Evolutionary conservation across 2,329 filamentous ascomycete species (phyloP).

Genomic region (Sclerotinia borealis): DNA sequence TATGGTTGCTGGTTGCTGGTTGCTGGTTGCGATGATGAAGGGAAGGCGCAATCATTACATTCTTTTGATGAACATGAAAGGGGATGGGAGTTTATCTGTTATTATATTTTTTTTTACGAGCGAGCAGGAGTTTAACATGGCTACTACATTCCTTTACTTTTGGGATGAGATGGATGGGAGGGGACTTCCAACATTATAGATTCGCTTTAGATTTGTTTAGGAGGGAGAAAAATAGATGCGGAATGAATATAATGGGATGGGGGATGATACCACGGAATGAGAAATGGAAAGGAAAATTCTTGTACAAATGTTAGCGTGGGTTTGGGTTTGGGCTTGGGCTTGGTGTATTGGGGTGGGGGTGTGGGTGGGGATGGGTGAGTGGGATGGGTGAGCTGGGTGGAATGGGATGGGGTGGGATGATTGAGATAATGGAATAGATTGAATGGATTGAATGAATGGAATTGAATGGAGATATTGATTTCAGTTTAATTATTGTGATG

Average conservation of each 20-base stretch:
- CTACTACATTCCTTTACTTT: neutral
- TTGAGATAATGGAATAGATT: neutral
- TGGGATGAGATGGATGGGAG: neutral
- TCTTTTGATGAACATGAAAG: neutral
- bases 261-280: conserved; percentile 4
- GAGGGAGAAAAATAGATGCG: neutral
- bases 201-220: neutral
- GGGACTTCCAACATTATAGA: too few species aligned
- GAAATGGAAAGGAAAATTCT: neutral
- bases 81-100: neutral
- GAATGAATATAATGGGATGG: neutral
- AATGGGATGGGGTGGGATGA: neutral
- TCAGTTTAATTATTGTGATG: too few species aligned
- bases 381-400: too few species aligned
- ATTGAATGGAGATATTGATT: too few species aligned
- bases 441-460: too few species aligned
- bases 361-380: too few species aligned
- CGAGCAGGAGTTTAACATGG: neutral
- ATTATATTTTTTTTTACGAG: neutral
- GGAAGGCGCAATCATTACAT: neutral
- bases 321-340: too few species aligned
- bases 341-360: neutral
- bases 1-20: neutral
- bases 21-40: neutral
- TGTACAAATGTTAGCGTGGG: neutral